Conservation (phyloP, 352 stramenopile genomes). For the Globisporangium heterothallicum region DNA sequence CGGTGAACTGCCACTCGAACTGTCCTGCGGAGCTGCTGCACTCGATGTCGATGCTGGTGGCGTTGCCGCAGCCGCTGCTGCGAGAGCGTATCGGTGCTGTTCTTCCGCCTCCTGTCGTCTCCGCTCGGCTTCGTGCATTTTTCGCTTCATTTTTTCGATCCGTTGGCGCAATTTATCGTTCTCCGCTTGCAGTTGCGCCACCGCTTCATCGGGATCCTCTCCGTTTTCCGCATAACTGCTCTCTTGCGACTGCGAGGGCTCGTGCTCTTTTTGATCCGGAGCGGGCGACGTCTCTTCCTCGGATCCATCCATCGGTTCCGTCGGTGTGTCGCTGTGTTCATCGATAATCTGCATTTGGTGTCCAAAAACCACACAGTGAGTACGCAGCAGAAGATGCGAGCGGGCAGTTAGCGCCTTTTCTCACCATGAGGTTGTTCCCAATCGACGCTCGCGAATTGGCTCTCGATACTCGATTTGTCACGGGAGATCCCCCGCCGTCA, state of each 20-base stretch:
- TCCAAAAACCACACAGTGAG: no score
- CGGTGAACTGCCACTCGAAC: constrained; percentile 16
- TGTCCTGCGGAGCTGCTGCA: neutral
- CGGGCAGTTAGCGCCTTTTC: neutral
- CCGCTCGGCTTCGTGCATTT: constrained; percentile 48
- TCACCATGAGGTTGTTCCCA: constrained; percentile 41
- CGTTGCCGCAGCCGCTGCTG: constrained; percentile 3
- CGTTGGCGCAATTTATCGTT: constrained; percentile 72
- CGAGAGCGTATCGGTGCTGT: constrained; percentile 31
- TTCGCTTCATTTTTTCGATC: constrained; percentile 73
- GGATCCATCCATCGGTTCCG: constrained; percentile 44
- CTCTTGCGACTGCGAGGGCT: constrained; percentile 23
- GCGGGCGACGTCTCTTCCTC: constrained; percentile 46
- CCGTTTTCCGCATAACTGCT: constrained; percentile 11
- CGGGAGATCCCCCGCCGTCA: constrained; percentile 14
- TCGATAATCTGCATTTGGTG: constrained; percentile 48
- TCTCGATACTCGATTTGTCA: constrained; percentile 26
- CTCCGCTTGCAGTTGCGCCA: constrained; percentile 58
- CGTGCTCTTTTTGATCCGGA: constrained; percentile 32
- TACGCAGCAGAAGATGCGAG: no score
- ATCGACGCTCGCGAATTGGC: constrained; percentile 40
- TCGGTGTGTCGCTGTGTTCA: constrained; percentile 56
- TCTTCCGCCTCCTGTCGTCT: constrained; percentile 48
- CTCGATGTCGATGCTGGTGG: constrained; percentile 9
- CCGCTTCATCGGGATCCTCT: constrained; percentile 18